Percentiles rank a stretch among this genome's conserved stretches.
Conservation (phyloP, 257 asterid species). For the Leonotis leonurus region DNA sequence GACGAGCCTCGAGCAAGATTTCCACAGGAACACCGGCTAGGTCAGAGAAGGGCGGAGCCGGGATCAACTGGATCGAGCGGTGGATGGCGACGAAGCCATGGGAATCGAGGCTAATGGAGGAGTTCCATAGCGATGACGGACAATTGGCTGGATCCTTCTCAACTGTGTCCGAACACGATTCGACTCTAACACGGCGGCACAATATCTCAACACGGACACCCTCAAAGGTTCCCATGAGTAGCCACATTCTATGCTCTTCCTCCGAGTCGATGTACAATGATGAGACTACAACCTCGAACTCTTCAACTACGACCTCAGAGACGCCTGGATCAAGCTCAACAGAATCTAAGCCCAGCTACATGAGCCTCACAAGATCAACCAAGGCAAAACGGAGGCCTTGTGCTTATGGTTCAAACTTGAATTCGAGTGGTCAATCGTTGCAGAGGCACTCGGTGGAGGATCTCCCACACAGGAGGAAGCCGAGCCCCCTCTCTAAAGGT, state of each 20-base stretch:
- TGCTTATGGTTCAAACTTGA: slow-evolving; percentile 5
- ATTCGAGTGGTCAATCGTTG: slow-evolving; percentile 4
- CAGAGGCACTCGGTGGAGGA: slow-evolving; percentile 56
- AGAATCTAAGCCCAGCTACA: slow-evolving; percentile 53
- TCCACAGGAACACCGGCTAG: slow-evolving; percentile 24
- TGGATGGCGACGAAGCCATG: slow-evolving; percentile 71
- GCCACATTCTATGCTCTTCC: slow-evolving; percentile 44
- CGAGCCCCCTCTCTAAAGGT: slow-evolving; percentile 59
- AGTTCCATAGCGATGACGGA: slow-evolving; percentile 15
- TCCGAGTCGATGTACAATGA: slow-evolving; percentile 39
- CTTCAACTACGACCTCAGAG: slow-evolving; percentile 62
- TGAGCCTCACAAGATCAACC: slow-evolving; percentile 51
- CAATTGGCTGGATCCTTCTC: slow-evolving; percentile 17
- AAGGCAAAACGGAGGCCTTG: slow-evolving; percentile 37
- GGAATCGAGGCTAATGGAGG: slow-evolving; percentile 35
- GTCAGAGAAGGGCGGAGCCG: slow-evolving; percentile 24
- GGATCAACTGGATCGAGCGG: slow-evolving; percentile 57
- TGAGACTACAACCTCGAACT: slow-evolving; percentile 64
- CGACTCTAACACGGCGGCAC: slow-evolving; percentile 2
- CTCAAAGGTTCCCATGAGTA: slow-evolving; percentile 36
- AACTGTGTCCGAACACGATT: slow-evolving; percentile 36
- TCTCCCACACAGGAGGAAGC: slow-evolving; percentile 32
- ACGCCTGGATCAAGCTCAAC: slow-evolving; percentile 36
- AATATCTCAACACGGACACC: slow-evolving; percentile 24
- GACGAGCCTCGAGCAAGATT: slow-evolving; percentile 30